Conservation (phyloP, 176 grass and related monocot genomes). For the Cymbopogon citratus region DNA sequence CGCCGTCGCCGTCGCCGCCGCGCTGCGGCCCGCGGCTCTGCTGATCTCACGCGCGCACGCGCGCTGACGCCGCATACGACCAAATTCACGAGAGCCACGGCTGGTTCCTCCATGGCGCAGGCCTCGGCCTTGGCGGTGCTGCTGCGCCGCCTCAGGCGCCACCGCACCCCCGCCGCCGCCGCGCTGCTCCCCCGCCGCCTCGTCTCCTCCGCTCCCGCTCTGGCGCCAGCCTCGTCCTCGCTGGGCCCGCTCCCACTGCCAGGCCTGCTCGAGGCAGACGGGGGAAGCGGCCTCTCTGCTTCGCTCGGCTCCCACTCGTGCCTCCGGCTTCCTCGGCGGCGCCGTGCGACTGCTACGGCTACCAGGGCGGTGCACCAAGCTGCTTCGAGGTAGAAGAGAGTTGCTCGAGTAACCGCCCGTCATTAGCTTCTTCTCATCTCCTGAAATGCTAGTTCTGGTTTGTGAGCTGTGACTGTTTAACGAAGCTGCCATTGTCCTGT, state of each 20-base stretch:
- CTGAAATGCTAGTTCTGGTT: background rate
- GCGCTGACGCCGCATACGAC: background rate
- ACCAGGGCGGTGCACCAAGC: constrained; percentile 18
- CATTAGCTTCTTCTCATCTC: background rate
- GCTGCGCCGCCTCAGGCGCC: constrained; percentile 37
- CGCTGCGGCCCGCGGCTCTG: background rate
- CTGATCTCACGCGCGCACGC: background rate
- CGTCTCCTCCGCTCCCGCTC: background rate
- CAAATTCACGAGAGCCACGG: background rate
- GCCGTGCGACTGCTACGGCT: background rate
- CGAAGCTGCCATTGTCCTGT: background rate
- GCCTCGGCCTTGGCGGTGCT: constrained; percentile 11
- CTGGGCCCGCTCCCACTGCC: background rate
- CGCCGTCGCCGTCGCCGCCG: background rate
- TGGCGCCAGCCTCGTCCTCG: background rate
- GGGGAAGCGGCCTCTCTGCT: background rate
- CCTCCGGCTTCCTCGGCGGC: background rate
- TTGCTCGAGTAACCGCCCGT: background rate
- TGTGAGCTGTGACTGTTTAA: background rate
- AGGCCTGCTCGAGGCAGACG: background rate
- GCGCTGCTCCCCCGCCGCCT: constrained; percentile 14
- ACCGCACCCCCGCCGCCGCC: background rate
- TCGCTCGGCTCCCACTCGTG: background rate
- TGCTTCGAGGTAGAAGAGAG: constrained; percentile 28
- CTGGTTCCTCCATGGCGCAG: background rate